Evolutionary conservation across 1,284 basidiomycete genomes (phyloP), one percentile per base, ranked within the genome.

Genomic region (Boletus austroedulis): DNA sequence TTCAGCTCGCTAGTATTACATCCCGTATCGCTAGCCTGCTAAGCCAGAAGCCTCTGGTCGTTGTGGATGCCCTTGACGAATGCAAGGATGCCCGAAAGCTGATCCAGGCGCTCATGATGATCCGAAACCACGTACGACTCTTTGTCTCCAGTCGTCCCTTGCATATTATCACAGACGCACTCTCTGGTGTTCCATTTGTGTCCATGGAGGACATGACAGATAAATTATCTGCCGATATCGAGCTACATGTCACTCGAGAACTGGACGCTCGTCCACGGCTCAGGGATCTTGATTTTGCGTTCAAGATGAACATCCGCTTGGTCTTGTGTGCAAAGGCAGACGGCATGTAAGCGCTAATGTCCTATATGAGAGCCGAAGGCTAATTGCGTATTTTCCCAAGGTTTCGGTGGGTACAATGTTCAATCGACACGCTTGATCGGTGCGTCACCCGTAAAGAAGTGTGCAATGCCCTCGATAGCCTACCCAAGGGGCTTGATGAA

Each of bases 41-140:
- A 6, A 10, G 5, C 3, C 8, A 44, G 38, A 56, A 19, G n/a
- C 55, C 55, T 19, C 17, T 56, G n/a, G 53, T 56, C 2, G 24
- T 56, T 10, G 53, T 56, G n/a, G 55, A 56, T 29, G 55, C 55
- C 14, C 55, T 56, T 9, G 55, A 56, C 5, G 55, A 57, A 29
- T 56, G 55, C 24, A 38, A 31, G 24, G 43, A 57, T 7, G 2
- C 36, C 15, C 17, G 32, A 26, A n/a, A 12, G 11, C 24, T 55
- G 5, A 9, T 40, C n/a, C 1, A 40, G 5, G 38, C 15, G 9
- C 38, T 40, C n/a, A 40, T 19, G 15, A 4, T 40, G 7, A 17
- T 40, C 19, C 19, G n/a, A 19, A 19, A 19, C 2, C 5, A 12
- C 3, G 38, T 40, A 40, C 38, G 15, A 40, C 38, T 40, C 11